These are phyloP conservation scores for Scytalidium lignicola DNA, from an alignment of 2,329 filamentous ascomycete genomes.

Conservation along the genomic window DNA sequence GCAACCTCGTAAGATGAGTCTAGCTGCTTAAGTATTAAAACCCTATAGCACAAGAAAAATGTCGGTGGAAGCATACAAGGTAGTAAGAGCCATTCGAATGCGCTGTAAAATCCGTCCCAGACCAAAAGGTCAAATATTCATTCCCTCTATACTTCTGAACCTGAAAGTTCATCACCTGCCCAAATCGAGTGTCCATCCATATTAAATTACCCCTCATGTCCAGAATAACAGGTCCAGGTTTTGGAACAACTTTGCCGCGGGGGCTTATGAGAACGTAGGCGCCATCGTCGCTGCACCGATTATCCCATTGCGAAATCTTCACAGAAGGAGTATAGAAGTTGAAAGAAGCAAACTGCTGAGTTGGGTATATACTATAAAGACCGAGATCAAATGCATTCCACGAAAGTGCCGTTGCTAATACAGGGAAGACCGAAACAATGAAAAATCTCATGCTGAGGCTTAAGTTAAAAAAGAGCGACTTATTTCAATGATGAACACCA, in stretches of 20 bases:
- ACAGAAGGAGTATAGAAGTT: constrained; percentile 4
- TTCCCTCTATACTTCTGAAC: constrained; percentile 37
- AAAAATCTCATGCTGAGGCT: not conserved
- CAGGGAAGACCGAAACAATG: not conserved
- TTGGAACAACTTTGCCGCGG: constrained; percentile 8
- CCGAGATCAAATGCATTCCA: constrained; percentile 2
- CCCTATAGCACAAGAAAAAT: not conserved
- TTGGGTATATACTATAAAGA: constrained; percentile 2
- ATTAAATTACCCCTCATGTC: constrained; percentile 12
- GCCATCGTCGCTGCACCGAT: constrained; percentile 5
- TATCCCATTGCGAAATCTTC: constrained; percentile 7
- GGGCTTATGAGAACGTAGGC: constrained; percentile 9
- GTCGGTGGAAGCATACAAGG: constrained; percentile 29
- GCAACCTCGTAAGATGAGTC: constrained; percentile 1
- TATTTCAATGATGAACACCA: too few relatives aligned
- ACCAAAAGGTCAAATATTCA: constrained; percentile 43
- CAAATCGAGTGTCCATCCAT: constrained; percentile 12
- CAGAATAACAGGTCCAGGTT: constrained; percentile 11
- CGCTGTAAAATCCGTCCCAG: constrained; percentile 37
- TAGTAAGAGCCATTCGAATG: constrained; percentile 40
- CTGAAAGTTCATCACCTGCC: constrained; percentile 13
- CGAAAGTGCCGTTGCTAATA: not conserved
- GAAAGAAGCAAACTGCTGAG: constrained; percentile 5
- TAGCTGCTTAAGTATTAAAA: not conserved
- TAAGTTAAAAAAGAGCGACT: not conserved